Conservation (phyloP, 176 grass and related monocot genomes). For the Hsuehochloa calcarea region DNA sequence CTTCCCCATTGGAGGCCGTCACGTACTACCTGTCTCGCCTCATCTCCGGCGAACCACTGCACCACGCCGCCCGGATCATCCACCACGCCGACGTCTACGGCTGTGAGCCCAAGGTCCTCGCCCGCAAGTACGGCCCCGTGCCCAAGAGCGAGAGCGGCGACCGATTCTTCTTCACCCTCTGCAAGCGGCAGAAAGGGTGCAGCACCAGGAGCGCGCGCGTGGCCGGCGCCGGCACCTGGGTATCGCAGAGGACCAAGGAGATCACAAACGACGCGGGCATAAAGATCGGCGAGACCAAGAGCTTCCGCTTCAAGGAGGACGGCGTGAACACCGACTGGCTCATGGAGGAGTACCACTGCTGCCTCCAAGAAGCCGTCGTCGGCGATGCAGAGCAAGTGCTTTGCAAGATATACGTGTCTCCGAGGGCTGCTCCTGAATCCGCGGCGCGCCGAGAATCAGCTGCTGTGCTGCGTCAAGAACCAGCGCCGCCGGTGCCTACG, state of each 20-base stretch:
- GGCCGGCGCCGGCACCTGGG: neutral
- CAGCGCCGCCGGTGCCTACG: no score
- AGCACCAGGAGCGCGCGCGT: neutral
- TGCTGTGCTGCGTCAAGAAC: neutral
- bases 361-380: neutral
- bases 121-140: neutral
- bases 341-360: neutral
- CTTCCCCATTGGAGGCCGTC: no score
- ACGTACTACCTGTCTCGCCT: no score
- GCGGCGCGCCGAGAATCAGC: neutral
- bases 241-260: neutral
- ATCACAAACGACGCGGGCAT: neutral
- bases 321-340: neutral
- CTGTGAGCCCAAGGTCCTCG: neutral
- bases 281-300: neutral
- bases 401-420: conserved; percentile 17
- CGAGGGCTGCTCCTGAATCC: neutral
- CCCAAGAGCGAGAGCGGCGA: neutral
- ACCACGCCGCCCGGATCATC: neutral
- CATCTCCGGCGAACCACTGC: no score
- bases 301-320: neutral
- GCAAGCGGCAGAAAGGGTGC: neutral
- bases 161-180: conserved; percentile 1
- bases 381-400: neutral
- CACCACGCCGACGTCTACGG: neutral